Evolutionary conservation across 495 filamentous ascomycete species (phyloP).

Genomic region (Daldinia concentrica): DNA sequence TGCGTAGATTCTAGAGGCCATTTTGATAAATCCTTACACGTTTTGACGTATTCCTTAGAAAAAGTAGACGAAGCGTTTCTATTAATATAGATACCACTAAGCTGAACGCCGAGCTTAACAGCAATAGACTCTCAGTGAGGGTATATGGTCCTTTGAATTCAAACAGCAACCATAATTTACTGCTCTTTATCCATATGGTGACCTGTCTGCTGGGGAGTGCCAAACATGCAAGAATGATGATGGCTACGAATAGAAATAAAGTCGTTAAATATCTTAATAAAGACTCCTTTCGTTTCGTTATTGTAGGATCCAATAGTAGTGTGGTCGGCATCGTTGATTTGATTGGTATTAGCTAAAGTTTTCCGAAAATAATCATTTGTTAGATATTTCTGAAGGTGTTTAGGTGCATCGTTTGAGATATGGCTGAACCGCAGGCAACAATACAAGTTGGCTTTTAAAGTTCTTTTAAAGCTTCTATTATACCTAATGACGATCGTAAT

Average conservation of each 20-base stretch:
- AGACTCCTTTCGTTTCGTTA: neutral
- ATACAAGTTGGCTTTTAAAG: neutral
- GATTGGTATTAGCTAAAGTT: neutral
- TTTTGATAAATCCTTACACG: conserved; percentile 1
- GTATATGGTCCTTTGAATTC: conserved; percentile 13
- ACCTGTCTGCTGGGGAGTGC: neutral
- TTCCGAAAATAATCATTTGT: neutral
- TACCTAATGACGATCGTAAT: conserved; percentile 2
- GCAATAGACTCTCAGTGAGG: conserved; percentile 14
- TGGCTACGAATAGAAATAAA: neutral
- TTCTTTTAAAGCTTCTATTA: conserved; percentile 10
- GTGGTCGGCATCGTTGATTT: conserved; percentile 1
- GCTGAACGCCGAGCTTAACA: conserved; percentile 30
- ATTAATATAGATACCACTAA: conserved; percentile 22
- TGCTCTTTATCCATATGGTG: conserved; percentile 12
- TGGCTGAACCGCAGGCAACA: neutral
- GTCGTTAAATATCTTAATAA: neutral
- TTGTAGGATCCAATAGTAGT: neutral
- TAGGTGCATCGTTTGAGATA: neutral
- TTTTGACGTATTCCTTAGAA: conserved; percentile 14
- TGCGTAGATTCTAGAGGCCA: neutral
- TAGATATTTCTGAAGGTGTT: too few relatives aligned
- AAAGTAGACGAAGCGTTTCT: conserved; percentile 11
- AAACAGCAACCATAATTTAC: conserved; percentile 1
- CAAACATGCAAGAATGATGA: neutral